phyloP scores from a whole-genome alignment of 2,329 filamentous ascomycete genomes.

The Talaromyces sp. region DNA sequence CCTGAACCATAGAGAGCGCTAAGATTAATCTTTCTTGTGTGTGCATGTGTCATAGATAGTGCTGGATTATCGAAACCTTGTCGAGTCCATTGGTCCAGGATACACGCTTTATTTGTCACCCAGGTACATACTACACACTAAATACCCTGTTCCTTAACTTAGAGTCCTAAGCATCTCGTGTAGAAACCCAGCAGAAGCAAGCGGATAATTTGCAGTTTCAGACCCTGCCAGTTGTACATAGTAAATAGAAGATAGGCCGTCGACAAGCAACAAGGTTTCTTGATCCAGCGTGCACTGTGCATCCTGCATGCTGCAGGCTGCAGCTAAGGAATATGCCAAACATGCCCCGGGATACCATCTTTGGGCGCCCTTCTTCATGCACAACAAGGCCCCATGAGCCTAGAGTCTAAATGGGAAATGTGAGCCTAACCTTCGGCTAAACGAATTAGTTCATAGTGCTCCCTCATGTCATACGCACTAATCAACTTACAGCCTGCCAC shows the following conservation, averaged over 20 bases:
- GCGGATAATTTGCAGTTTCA: background rate
- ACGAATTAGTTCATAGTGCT: background rate
- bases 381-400: slow-evolving; percentile 3
- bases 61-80: background rate
- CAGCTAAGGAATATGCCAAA: slow-evolving; percentile 5
- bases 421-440: slow-evolving; percentile 1
- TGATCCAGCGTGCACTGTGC: background rate
- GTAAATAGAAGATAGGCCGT: background rate
- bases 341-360: slow-evolving; percentile 1
- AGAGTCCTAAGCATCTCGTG: background rate
- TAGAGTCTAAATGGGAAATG: background rate
- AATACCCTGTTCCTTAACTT: background rate
- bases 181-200: background rate
- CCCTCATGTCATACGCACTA: background rate
- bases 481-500: background rate
- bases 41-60: background rate
- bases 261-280: background rate
- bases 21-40: background rate
- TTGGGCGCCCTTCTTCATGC: slow-evolving; percentile 3
- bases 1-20: background rate
- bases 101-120: background rate
- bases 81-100: background rate
- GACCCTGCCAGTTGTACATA: background rate
- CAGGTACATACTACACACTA: background rate
- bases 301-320: background rate